A percentile compares a stretch with the other conserved stretches of the same genome.
Evolutionary conservation across 176 grass and related monocot species (phyloP).

Genomic region (Phoenix dactylifera): DNA sequence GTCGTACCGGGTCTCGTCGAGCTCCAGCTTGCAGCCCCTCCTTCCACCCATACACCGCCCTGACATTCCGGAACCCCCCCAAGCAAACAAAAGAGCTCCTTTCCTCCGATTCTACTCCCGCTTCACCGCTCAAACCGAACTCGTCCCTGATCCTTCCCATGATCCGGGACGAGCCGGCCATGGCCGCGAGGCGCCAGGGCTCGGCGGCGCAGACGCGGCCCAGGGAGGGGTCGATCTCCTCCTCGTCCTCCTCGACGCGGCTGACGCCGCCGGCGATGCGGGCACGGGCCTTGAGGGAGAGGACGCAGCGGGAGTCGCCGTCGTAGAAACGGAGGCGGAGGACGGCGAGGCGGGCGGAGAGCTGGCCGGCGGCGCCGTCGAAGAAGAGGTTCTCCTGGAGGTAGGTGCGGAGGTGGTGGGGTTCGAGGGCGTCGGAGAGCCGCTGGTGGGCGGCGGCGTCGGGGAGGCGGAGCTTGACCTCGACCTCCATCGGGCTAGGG

Average conservation of each 20-base stretch:
- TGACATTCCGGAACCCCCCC: conserved; percentile 80
- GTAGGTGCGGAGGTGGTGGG: conserved; percentile 46
- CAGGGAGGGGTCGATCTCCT: conserved; percentile 54
- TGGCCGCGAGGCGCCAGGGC: conserved; percentile 39
- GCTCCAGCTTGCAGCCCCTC: conserved; percentile 51
- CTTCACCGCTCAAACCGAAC: conserved; percentile 29
- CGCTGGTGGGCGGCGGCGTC: conserved; percentile 58
- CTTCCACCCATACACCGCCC: conserved; percentile 53
- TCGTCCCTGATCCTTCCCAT: conserved; percentile 49
- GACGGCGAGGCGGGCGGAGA: conserved; percentile 43
- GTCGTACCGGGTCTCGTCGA: conserved; percentile 65
- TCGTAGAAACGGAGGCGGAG: conserved; percentile 71
- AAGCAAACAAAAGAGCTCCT: conserved; percentile 41
- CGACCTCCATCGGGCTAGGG: conserved; percentile 51
- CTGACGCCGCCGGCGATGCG: conserved; percentile 54
- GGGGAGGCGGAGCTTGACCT: conserved; percentile 76
- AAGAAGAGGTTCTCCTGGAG: conserved; percentile 82
- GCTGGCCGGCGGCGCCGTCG: conserved; percentile 46
- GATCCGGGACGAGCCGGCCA: conserved; percentile 42
- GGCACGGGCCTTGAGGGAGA: conserved; percentile 79
- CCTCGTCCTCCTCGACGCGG: conserved; percentile 81
- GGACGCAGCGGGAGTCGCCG: conserved; percentile 42
- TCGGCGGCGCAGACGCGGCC: conserved; percentile 55
- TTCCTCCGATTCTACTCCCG: not conserved
- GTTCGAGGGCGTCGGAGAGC: conserved; percentile 52